Conservation (phyloP, 805 yeast genomes). For the Saccharomycopsis sp. region DNA sequence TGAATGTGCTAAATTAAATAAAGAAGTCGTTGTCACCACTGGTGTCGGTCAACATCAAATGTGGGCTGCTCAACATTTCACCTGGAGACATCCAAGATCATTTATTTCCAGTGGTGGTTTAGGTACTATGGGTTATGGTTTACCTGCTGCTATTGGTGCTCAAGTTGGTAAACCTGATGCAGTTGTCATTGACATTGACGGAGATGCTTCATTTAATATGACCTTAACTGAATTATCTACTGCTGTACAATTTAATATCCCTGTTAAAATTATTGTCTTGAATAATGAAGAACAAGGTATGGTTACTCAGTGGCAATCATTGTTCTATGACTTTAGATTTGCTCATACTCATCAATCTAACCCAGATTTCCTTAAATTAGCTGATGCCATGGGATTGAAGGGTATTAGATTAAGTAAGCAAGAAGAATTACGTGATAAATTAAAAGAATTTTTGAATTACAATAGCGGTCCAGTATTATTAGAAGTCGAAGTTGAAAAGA, state of each 20-base stretch:
- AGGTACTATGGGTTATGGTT: constrained; percentile 98
- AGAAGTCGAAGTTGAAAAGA: constrained; percentile 84
- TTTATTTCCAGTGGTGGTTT: constrained; percentile 98
- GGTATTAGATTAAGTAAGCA: constrained; percentile 70
- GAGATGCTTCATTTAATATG: constrained; percentile 99
- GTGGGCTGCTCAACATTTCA: constrained; percentile 99
- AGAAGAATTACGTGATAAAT: constrained; percentile 51
- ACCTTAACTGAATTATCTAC: constrained; percentile 87
- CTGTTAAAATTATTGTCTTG: constrained; percentile 80
- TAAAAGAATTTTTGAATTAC: constrained; percentile 64
- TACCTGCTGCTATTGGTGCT: constrained; percentile 98
- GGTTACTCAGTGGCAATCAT: constrained; percentile 99
- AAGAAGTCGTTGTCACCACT: constrained; percentile 83
- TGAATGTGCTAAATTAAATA: constrained; percentile 53
- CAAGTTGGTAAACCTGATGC: constrained; percentile 95
- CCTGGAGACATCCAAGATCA: constrained; percentile 88
- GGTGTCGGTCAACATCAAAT: constrained; percentile 99
- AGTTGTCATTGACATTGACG: constrained; percentile 92
- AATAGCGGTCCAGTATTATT: constrained; percentile 78
- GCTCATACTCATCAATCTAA: constrained; percentile 96
- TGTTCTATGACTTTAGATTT: constrained; percentile 94
- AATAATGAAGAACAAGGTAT: constrained; percentile 99
- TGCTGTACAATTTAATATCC: constrained; percentile 90
- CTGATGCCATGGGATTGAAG: constrained; percentile 89
- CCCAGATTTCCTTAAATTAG: constrained; percentile 88